These are phyloP conservation scores for Cryptosporidium felis DNA, from an alignment of 169 alveolate species.

Conservation along the genomic window DNA sequence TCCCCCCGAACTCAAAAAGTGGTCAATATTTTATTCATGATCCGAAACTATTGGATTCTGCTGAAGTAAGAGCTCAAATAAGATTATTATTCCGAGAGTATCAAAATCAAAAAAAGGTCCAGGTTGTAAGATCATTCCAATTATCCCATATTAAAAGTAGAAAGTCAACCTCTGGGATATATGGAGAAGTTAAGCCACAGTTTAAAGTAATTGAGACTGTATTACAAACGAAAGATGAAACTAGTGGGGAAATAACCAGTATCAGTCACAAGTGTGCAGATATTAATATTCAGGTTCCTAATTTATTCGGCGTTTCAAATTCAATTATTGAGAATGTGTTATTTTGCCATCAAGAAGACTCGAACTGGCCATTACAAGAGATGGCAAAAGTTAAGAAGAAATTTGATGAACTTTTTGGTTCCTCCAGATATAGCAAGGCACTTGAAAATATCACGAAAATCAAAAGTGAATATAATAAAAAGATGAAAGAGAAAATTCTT, in stretches of 20 bases:
- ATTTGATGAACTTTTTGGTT: slow-evolving; percentile 95
- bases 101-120: slow-evolving; percentile 76
- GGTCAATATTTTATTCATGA: slow-evolving; percentile 95
- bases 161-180: neutral
- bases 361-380: slow-evolving; percentile 95
- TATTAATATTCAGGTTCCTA: slow-evolving; percentile 91
- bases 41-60: slow-evolving; percentile 84
- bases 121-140: slow-evolving; percentile 84
- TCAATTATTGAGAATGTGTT: slow-evolving; percentile 94
- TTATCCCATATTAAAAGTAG: slow-evolving; percentile 79
- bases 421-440: slow-evolving; percentile 89
- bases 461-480: slow-evolving; percentile 36
- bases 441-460: slow-evolving; percentile 67
- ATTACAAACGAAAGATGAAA: slow-evolving; percentile 72
- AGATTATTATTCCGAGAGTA: slow-evolving; percentile 80
- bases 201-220: slow-evolving; percentile 78
- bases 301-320: slow-evolving; percentile 91
- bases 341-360: slow-evolving; percentile 98
- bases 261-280: slow-evolving; percentile 86
- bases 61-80: slow-evolving; percentile 90
- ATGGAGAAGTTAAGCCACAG: slow-evolving; percentile 74
- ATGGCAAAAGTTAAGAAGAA: slow-evolving; percentile 91
- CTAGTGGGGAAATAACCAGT: slow-evolving; percentile 74
- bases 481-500: slow-evolving; percentile 26
- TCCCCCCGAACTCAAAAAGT: slow-evolving; percentile 94